Evolutionary conservation across 352 stramenopile genomes (phyloP).

Genomic region (Pythium sp.): DNA sequence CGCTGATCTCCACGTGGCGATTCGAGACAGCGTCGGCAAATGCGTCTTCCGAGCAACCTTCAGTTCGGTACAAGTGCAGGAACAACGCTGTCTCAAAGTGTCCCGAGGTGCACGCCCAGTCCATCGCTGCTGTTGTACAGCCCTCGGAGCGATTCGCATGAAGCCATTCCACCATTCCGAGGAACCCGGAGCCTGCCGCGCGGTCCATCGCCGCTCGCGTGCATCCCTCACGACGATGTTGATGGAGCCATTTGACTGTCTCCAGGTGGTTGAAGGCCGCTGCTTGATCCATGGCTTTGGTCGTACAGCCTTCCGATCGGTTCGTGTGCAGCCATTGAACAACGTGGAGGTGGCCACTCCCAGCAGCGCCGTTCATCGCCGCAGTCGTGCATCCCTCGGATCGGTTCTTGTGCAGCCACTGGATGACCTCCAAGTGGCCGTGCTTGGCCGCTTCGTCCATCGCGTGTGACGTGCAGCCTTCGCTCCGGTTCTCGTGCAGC

Average conservation of each 20-base stretch:
- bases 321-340: background rate
- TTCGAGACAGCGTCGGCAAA: background rate
- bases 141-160: slow-evolving; percentile 3
- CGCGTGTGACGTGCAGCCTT: background rate
- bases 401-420: slow-evolving; percentile 27
- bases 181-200: background rate
- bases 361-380: background rate
- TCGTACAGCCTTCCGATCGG: background rate
- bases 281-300: slow-evolving; percentile 6
- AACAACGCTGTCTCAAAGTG: background rate
- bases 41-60: background rate
- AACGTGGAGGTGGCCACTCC: background rate
- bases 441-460: slow-evolving; percentile 7
- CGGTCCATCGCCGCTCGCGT: background rate
- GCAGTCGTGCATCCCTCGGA: background rate
- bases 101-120: background rate
- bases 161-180: background rate
- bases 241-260: slow-evolving; percentile 5
- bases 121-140: background rate
- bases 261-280: background rate
- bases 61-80: background rate
- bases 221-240: background rate
- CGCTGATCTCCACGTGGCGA: background rate
- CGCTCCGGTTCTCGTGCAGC: background rate
- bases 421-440: slow-evolving; percentile 27